Base-by-base conservation (phyloP, 2,329 filamentous ascomycete genomes). In the Paracoccidioides lutzii region DNA sequence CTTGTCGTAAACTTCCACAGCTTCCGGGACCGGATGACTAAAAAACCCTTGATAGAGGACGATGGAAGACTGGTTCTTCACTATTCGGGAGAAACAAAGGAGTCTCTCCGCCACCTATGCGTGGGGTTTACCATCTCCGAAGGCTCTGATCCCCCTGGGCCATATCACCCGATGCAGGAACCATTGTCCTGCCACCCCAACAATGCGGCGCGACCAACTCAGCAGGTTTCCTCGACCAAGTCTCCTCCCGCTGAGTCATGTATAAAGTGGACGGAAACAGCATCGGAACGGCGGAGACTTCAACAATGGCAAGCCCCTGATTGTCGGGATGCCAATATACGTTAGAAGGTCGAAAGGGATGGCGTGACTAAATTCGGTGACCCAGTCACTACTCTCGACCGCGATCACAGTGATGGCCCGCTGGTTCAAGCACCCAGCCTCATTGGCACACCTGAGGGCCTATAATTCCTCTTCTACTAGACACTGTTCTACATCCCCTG, bases 211-310 rank as follows among this genome's bases (percentile, higher is more conserved):
- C 81, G 15, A 85, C 86, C 61, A 83, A 87, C 62, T 72, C 82
- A 0, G 72, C 78, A 0, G 81, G 79, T 3, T 85, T 84, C 67
- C 62, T 69, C 9, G 82, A 86, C 62, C 64, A 66, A 9, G 74
- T 76, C 45, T 78, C 78, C 35, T 74, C 66, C 37, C 75, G 76
- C 5, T 86, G 83, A 63, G 73, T 86, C 4, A 69, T 79, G 8
- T 87, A 83, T 71, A 87, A 86, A 66, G 72, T 85, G 32, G 83
- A 87, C 66, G 82, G 82, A 41, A 85, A 85, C 67, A 73, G 72
- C 56, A 67, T 78, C 40, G 73, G 74, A 63, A 73, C 57, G 74
- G 75, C 41, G 76, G 76, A 1, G 66, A 69, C 55, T 78, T 76
- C 63, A 70, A 69, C 53, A 73, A 75, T 58, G 78, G 75, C 58